These are phyloP conservation scores for Fragosphaeria purpurea DNA, from an alignment of 2,329 filamentous ascomycete species.

Conservation along the genomic window DNA sequence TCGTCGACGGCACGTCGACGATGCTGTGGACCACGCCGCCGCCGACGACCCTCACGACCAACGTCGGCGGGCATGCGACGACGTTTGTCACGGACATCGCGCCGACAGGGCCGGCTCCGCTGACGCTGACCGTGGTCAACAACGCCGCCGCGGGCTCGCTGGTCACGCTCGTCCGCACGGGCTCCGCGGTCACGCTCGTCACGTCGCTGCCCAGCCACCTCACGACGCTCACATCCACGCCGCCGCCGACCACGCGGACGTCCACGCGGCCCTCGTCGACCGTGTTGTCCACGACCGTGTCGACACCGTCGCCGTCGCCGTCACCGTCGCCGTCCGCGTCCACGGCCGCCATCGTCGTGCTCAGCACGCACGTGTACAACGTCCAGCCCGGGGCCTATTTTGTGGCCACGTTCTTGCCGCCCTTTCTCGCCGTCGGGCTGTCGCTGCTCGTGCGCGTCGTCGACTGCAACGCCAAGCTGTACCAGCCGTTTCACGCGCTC, in stretches of 20 bases:
- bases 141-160: slow-evolving; percentile 13
- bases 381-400: slow-evolving; percentile 25
- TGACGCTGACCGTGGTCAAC: slow-evolving; percentile 16
- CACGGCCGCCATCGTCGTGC: slow-evolving; percentile 8
- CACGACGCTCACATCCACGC: slow-evolving; percentile 18
- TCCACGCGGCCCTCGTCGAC: slow-evolving; percentile 17
- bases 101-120: slow-evolving; percentile 15
- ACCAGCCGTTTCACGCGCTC: slow-evolving; percentile 35
- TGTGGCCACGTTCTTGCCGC: slow-evolving; percentile 31
- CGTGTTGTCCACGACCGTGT: slow-evolving; percentile 15
- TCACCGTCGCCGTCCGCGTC: not conserved
- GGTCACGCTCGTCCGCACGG: slow-evolving; percentile 17
- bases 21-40: slow-evolving; percentile 14
- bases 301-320: slow-evolving; percentile 10
- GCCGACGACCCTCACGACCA: slow-evolving; percentile 17
- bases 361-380: slow-evolving; percentile 14
- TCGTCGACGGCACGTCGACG: slow-evolving; percentile 17
- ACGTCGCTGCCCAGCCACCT: slow-evolving; percentile 19
- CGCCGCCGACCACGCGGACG: slow-evolving; percentile 14
- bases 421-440: slow-evolving; percentile 28
- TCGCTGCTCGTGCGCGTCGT: slow-evolving; percentile 30
- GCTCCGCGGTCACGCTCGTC: slow-evolving; percentile 14
- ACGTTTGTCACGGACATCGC: slow-evolving; percentile 18
- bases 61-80: slow-evolving; percentile 16
- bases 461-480: slow-evolving; percentile 29